These are phyloP conservation scores for Musa acuminata DNA, from an alignment of 176 grass and related monocot genomes.

Conservation along the genomic window DNA sequence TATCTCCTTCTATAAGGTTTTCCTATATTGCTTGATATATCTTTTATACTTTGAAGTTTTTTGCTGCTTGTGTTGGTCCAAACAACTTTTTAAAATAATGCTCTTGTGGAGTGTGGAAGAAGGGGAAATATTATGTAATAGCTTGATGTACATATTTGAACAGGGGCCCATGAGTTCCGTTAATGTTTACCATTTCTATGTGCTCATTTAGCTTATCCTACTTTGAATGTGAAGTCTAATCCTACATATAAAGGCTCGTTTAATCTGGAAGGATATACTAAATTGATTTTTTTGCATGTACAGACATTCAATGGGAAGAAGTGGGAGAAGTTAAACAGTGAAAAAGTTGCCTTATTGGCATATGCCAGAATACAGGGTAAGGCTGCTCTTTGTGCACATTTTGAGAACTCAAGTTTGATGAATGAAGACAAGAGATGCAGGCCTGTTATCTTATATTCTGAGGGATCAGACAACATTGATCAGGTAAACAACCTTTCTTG, in stretches of 20 bases:
- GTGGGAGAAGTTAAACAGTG: conserved; percentile 99
- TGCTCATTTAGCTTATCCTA: no score
- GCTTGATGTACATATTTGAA: background rate
- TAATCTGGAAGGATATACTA: background rate
- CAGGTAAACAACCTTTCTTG: conserved; percentile 33
- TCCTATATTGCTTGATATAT: background rate
- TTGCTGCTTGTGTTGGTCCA: background rate
- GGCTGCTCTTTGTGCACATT: conserved; percentile 69
- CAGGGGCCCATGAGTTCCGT: background rate
- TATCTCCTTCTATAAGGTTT: conserved; percentile 79
- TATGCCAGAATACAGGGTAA: conserved; percentile 88
- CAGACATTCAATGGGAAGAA: conserved; percentile 91
- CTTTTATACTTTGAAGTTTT: background rate
- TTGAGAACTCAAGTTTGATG: conserved; percentile 96
- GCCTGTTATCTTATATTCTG: conserved; percentile 80
- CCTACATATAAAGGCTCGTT: background rate
- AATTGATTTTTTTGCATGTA: background rate
- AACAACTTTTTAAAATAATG: background rate
- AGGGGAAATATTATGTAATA: background rate
- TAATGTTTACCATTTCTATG: no score
- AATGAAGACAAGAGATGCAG: conserved; percentile 93
- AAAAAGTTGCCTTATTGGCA: conserved; percentile 88
- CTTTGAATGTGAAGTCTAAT: no score
- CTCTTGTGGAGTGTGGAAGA: background rate
- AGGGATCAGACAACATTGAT: conserved; percentile 37